Percentiles rank a stretch among this genome's conserved stretches.
Conservation (phyloP, 257 asterid species). For the Pogostemon cablin region DNA sequence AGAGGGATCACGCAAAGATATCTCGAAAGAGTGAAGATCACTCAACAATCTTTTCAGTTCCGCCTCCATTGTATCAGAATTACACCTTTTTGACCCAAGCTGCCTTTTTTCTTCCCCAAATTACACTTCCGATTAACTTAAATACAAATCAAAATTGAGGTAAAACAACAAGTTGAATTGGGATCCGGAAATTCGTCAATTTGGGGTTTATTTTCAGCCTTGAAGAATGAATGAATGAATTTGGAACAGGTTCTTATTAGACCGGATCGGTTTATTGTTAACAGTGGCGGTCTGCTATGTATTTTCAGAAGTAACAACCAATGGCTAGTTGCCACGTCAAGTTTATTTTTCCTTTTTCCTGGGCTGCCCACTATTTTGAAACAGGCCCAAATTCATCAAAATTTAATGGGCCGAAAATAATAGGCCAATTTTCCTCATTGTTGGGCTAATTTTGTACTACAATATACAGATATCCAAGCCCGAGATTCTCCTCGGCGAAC, state of each 20-base stretch:
- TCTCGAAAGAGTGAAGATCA: conserved; percentile 58
- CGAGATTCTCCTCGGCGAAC: conserved; percentile 11
- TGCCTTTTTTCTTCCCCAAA: neutral
- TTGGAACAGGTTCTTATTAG: conserved; percentile 23
- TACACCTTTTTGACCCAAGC: neutral
- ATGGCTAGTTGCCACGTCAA: conserved; percentile 38
- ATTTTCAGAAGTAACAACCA: conserved; percentile 11
- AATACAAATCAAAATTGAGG: neutral
- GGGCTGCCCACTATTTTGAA: neutral
- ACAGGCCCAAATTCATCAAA: neutral
- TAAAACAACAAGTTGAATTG: conserved; percentile 6
- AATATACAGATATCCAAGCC: neutral
- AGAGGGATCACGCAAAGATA: conserved; percentile 51
- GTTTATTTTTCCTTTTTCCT: neutral
- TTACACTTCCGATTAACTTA: neutral
- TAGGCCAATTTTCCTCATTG: neutral
- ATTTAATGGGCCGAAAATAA: neutral
- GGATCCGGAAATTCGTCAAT: conserved; percentile 20
- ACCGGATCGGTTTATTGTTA: conserved; percentile 12
- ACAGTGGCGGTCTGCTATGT: conserved; percentile 38
- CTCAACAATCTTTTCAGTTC: conserved; percentile 60
- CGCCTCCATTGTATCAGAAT: conserved; percentile 52
- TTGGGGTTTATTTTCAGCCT: conserved; percentile 19
- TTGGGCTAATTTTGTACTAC: conserved; percentile 19
- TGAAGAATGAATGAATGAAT: neutral